Conservation (phyloP, 1,284 basidiomycete species). For the Trichosporon sp. region DNA sequence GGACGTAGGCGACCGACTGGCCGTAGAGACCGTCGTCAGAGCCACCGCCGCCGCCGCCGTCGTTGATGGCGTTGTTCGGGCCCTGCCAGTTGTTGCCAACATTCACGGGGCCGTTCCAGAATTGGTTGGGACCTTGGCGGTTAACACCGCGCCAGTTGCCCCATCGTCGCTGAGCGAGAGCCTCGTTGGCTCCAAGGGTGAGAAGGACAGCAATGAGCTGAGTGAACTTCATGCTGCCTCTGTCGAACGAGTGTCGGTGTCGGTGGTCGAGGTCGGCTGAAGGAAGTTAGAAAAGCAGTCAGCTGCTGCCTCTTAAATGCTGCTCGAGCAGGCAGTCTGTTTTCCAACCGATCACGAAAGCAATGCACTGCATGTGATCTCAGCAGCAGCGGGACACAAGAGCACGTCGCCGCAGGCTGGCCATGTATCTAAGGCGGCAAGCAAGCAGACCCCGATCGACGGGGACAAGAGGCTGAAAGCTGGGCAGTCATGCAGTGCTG, state of each 20-base stretch:
- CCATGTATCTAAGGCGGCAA: not conserved
- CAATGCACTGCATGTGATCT: not conserved
- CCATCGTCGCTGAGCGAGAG: not conserved
- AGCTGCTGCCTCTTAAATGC: not conserved
- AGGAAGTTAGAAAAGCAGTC: not conserved
- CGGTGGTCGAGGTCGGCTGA: not conserved
- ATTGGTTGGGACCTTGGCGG: not conserved
- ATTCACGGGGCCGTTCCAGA: not conserved
- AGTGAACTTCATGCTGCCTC: not conserved
- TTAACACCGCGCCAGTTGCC: not conserved
- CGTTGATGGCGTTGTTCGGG: not conserved
- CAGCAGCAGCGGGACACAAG: not conserved
- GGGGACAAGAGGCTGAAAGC: not conserved
- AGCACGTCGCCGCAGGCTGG: not conserved
- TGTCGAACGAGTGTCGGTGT: not conserved
- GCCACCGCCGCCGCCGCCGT: not conserved
- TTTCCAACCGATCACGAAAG: not conserved
- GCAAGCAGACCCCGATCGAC: not conserved
- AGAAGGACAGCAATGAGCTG: not conserved
- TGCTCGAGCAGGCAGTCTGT: not conserved
- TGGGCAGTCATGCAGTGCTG: not conserved
- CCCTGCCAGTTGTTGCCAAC: not conserved
- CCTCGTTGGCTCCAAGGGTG: not conserved
- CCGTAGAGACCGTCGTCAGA: not conserved
- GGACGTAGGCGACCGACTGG: not conserved